Percentiles rank a stretch among this genome's conserved stretches.
Conservation (phyloP, 2,329 filamentous ascomycete species). For the Fonsecaea pugnacius region DNA sequence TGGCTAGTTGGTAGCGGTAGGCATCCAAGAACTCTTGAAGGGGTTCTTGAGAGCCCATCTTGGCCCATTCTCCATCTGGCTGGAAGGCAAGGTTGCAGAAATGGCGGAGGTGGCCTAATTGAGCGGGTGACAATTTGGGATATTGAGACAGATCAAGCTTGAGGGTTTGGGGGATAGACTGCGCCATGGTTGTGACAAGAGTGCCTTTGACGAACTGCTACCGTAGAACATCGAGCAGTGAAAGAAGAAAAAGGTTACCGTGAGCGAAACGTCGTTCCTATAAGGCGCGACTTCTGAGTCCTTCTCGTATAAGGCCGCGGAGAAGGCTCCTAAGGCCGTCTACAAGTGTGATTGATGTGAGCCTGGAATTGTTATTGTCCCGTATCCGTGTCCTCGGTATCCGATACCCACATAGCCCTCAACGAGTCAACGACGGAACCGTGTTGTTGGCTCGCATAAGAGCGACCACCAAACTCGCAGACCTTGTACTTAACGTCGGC, state of each 20-base stretch:
- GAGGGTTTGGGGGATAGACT: not conserved
- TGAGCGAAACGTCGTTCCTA: not conserved
- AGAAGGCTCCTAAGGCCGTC: not conserved
- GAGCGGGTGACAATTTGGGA: slow-evolving; percentile 29
- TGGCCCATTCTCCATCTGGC: slow-evolving; percentile 32
- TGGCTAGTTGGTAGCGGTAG: slow-evolving; percentile 49
- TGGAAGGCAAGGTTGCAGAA: slow-evolving; percentile 31
- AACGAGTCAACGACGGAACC: not conserved
- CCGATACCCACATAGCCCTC: not conserved
- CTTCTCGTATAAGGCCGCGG: too few species aligned
- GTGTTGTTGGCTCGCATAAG: not conserved
- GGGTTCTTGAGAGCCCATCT: slow-evolving; percentile 39
- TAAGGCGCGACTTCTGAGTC: not conserved
- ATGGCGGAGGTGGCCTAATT: slow-evolving; percentile 31
- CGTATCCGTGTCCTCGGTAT: not conserved
- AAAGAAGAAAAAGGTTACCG: not conserved
- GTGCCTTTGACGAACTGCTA: not conserved
- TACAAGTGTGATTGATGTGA: not conserved
- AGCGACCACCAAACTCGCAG: not conserved
- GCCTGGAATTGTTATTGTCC: not conserved
- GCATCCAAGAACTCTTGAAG: slow-evolving; percentile 44
- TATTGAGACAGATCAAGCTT: slow-evolving; percentile 31
- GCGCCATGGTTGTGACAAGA: slow-evolving; percentile 6
- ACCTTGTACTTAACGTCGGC: not conserved
- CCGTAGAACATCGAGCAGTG: not conserved